Evolutionary conservation across 768 basidiomycete species (phyloP), one percentile per base, ranked within the genome.

Genomic region (Agrocybe praecox): DNA sequence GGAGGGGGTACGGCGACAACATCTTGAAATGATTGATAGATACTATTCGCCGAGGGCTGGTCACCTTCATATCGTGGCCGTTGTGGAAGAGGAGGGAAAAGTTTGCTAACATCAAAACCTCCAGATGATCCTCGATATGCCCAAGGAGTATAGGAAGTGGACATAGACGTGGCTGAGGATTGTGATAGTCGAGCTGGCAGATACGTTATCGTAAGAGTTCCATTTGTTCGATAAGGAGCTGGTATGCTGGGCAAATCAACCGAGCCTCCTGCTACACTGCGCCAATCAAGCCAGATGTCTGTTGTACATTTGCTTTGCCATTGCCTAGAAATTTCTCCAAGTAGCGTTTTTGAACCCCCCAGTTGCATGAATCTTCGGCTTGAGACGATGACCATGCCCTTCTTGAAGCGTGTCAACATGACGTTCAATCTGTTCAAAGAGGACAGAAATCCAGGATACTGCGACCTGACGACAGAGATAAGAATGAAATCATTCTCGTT

Each of bases 401-500:
- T 67, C 49, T 69, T 63, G 62, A 79, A 83, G 19, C 83, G 69
- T 11, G 84, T 76, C 7, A 83, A 72, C 73, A 82, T 72, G 48
- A 85, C 84, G 58, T 85, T 85, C 69, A 80, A 73, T 33, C 84
- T 73, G 17, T 79, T 72, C 22, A 59, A 44, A 1, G 76, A 76
- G 5, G 64, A 62, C 22, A 85, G 67, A 66, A 86, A 86, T 0
- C 84, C 84, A 2, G 76, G 69, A 12, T 52, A 46, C 2, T 63
- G 60, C 0, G 82, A 78, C 22, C 84, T 73, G 6, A 83, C 82
- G n/a, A 77, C 70, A 4, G 83, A 84, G 1, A 85, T 63, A 6
- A 85, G 62, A 8, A 85, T 72, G 55, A 73, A 82, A 34, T 78
- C 72, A 5, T 71, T 75, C 67, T 84, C 83, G 56, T 84, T 84